Evolutionary conservation across 176 grass and related monocot species (phyloP), one percentile per base, ranked within the genome.

Genomic region (Zizania latifolia): DNA sequence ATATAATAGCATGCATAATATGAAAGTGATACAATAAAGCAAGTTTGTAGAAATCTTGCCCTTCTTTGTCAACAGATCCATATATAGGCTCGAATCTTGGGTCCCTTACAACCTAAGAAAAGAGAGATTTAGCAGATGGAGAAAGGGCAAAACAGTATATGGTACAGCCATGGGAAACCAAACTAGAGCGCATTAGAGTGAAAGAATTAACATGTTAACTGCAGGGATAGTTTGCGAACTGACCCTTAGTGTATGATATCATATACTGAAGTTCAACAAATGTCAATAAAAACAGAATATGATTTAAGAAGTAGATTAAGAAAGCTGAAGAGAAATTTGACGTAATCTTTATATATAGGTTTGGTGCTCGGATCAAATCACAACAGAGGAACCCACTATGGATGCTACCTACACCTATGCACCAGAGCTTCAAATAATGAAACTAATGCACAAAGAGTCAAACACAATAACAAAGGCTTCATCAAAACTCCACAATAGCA

Each of bases 61-160:
- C 75, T 62, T 98, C 91, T 78, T 88, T 86, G 72, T 98, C 86
- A 70, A 98, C 58, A 79, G 60, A 44, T 92, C 94, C 94, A 79
- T 85, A 75, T 62, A 96, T 54, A 68, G 86, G 83, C 61, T 96
- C 93, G 6, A 96, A 96, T 76, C 89, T 81, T 81, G 91, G 91
- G 87, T 98, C 94, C 29, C 91, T 77, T 40, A 87, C 83, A 73
- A 89, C 86, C 89, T 92, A 64, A 50, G 36, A 79, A 86, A 75
- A 43, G 24, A 67, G 27, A 24, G 17, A 43, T 34, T 40, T 69
- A 26, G 61, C 6, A 67, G 71, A 76, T 78, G 21, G 17, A 58
- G 23, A 21, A n/a, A 27, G 46, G 38, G 6, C 66, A 72, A 79
- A 41, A 53, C 17, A 51, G 37, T 67, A 72, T 0, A 37, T 38